Conservation (phyloP, 1,284 basidiomycete genomes). For the Pseudozyma pruni region DNA sequence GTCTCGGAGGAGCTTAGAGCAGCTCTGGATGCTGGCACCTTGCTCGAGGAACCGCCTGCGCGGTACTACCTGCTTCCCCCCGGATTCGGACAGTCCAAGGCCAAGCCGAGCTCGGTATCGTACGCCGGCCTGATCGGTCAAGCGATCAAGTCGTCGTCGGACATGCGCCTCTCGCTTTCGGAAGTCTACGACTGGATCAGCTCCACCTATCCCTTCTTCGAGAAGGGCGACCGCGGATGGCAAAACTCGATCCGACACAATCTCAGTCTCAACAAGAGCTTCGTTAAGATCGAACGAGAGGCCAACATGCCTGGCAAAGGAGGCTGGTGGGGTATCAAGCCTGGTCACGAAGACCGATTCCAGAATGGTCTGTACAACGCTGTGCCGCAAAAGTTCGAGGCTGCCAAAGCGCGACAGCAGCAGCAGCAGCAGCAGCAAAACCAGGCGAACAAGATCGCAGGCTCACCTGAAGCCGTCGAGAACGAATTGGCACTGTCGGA, state of each 20-base stretch:
- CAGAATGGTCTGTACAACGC: slow-evolving; percentile 58
- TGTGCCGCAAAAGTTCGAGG: slow-evolving; percentile 46
- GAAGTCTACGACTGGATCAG: slow-evolving; percentile 97
- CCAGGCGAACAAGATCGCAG: slow-evolving; percentile 16
- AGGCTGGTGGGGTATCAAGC: slow-evolving; percentile 69
- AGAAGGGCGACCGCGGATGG: slow-evolving; percentile 92
- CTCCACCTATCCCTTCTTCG: slow-evolving; percentile 90
- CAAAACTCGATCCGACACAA: slow-evolving; percentile 93
- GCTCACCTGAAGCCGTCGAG: slow-evolving; percentile 29
- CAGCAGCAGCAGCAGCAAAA: slow-evolving; percentile 25
- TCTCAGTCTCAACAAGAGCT: slow-evolving; percentile 84
- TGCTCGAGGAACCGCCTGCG: slow-evolving; percentile 58
- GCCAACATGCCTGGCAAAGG: slow-evolving; percentile 69
- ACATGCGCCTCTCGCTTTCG: slow-evolving; percentile 86
- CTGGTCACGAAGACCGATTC: slow-evolving; percentile 66
- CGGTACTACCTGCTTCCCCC: slow-evolving; percentile 64
- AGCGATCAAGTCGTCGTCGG: slow-evolving; percentile 84
- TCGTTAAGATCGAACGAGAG: slow-evolving; percentile 72
- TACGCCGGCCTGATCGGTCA: slow-evolving; percentile 96
- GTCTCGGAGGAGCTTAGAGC: slow-evolving; percentile 65
- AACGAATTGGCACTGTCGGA: slow-evolving; percentile 10
- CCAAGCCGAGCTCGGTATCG: slow-evolving; percentile 70
- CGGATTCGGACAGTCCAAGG: slow-evolving; percentile 54
- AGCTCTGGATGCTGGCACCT: slow-evolving; percentile 58
- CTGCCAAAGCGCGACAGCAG: slow-evolving; percentile 39